Evolutionary conservation across 2,329 filamentous ascomycete species (phyloP).

Genomic region (Trichoderma endophyticum): DNA sequence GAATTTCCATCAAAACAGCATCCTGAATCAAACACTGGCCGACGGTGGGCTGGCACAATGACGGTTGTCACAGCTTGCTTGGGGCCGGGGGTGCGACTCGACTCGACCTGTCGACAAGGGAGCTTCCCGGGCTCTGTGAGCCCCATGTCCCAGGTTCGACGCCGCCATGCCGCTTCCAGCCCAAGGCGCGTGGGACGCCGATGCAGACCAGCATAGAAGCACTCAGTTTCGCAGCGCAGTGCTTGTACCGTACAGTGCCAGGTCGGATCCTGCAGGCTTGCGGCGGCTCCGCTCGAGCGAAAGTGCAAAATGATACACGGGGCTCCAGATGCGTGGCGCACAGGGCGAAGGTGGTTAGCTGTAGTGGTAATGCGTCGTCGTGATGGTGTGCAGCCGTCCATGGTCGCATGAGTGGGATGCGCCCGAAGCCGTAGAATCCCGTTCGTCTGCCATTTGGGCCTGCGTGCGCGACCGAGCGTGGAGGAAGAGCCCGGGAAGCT

Average conservation of each 20-base stretch:
- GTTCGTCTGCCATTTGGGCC: not conserved
- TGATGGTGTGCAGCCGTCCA: conserved; percentile 14
- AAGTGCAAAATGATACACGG: not conserved
- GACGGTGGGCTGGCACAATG: conserved; percentile 14
- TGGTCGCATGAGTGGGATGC: conserved; percentile 16
- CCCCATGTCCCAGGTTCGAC: not conserved
- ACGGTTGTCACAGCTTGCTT: conserved; percentile 14
- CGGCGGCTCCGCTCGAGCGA: conserved; percentile 14
- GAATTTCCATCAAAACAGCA: not conserved
- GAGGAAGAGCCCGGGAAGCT: not conserved
- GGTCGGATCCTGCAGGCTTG: conserved; percentile 13
- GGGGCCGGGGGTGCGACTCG: conserved; percentile 11
- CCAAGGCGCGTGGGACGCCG: conserved; percentile 17
- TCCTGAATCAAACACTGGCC: conserved; percentile 16
- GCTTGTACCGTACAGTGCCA: conserved; percentile 9
- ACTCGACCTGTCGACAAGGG: conserved; percentile 12
- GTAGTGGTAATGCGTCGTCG: conserved; percentile 11
- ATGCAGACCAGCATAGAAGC: not conserved
- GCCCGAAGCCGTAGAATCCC: conserved; percentile 13
- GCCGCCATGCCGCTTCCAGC: conserved; percentile 5
- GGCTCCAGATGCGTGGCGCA: conserved; percentile 13
- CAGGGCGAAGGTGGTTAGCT: conserved; percentile 17
- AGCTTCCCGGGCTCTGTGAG: not conserved
- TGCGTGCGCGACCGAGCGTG: not conserved
- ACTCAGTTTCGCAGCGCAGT: not conserved